Percentiles rank a stretch among this genome's conserved stretches.
phyloP scores from a whole-genome alignment of 2,329 filamentous ascomycete species.

The Cytospora chrysosperma region DNA sequence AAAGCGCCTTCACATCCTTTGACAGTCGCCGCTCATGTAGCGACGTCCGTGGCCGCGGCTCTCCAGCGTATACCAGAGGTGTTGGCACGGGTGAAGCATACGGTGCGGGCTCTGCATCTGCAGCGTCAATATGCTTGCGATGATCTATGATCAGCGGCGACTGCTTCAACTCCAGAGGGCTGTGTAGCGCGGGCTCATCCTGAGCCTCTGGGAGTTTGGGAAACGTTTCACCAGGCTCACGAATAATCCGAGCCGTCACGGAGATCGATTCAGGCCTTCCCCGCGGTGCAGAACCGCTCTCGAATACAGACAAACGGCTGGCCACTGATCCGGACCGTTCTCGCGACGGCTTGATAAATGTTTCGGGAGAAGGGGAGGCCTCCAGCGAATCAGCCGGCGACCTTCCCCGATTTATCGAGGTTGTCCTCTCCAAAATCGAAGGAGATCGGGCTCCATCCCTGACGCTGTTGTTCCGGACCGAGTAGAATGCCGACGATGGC shows the following conservation, averaged over 20 bases:
- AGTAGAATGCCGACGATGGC: constrained; percentile 57
- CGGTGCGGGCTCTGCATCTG: constrained; percentile 31
- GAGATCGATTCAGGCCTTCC: constrained; percentile 74
- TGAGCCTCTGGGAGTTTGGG: constrained; percentile 41
- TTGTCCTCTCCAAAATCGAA: constrained; percentile 45
- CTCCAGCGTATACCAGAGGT: constrained; percentile 24
- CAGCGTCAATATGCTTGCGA: constrained; percentile 40
- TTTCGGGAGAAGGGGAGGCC: constrained; percentile 46
- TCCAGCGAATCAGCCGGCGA: constrained; percentile 44
- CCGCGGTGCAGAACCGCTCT: constrained; percentile 43
- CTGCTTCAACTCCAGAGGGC: constrained; percentile 54
- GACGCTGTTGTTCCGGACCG: constrained; percentile 48
- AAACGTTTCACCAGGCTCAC: constrained; percentile 54
- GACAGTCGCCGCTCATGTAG: constrained; percentile 50
- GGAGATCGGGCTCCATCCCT: constrained; percentile 46
- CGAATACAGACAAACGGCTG: constrained; percentile 56
- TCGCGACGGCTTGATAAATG: constrained; percentile 36
- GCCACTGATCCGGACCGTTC: constrained; percentile 55
- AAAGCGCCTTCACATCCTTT: constrained; percentile 35
- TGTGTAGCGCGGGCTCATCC: constrained; percentile 44
- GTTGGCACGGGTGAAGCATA: constrained; percentile 27
- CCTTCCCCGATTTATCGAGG: constrained; percentile 37
- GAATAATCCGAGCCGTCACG: constrained; percentile 80
- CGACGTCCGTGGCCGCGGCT: constrained; percentile 41
- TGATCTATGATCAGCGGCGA: constrained; percentile 60